Percentiles rank a stretch among this genome's conserved stretches.
Conservation (phyloP, 371 early-diverging fungal species). For the Mucor racemosus region DNA sequence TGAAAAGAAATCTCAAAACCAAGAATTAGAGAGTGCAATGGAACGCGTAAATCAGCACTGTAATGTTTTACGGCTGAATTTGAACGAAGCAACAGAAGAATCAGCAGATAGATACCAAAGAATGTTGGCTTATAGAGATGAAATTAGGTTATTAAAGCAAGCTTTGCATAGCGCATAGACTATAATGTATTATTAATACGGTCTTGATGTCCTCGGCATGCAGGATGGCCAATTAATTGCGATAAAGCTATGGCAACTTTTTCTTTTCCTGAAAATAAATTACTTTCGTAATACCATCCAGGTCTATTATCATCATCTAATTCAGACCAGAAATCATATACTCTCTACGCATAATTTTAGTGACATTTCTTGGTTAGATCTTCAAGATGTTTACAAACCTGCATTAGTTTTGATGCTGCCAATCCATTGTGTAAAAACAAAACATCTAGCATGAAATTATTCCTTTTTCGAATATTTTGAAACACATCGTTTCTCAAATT, state of each 20-base stretch:
- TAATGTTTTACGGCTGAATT: slow-evolving; percentile 5
- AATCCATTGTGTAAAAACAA: slow-evolving; percentile 9
- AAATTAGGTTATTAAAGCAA: slow-evolving; percentile 10
- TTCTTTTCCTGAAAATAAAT: slow-evolving; percentile 9
- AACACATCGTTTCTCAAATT: not conserved
- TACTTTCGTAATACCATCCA: slow-evolving; percentile 25
- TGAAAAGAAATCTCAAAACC: slow-evolving; percentile 20
- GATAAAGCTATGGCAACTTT: slow-evolving; percentile 11
- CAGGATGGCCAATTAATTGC: slow-evolving; percentile 18
- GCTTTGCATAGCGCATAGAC: not conserved
- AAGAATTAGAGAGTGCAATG: slow-evolving; percentile 18
- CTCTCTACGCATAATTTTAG: not conserved
- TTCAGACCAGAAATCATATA: slow-evolving; percentile 15
- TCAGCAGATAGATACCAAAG: slow-evolving; percentile 14
- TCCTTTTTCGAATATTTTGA: not conserved
- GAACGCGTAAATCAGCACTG: slow-evolving; percentile 17
- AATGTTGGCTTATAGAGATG: slow-evolving; percentile 12
- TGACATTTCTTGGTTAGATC: not conserved
- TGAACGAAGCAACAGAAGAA: slow-evolving; percentile 16
- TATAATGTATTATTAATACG: not conserved
- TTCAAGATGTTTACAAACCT: not conserved
- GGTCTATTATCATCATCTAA: slow-evolving; percentile 1
- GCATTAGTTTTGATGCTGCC: not conserved
- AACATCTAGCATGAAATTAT: slow-evolving; percentile 15
- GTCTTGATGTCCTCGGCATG: slow-evolving; percentile 10